Base-by-base conservation (phyloP, 306 rosid species). In the Quercus rubra region DNA sequence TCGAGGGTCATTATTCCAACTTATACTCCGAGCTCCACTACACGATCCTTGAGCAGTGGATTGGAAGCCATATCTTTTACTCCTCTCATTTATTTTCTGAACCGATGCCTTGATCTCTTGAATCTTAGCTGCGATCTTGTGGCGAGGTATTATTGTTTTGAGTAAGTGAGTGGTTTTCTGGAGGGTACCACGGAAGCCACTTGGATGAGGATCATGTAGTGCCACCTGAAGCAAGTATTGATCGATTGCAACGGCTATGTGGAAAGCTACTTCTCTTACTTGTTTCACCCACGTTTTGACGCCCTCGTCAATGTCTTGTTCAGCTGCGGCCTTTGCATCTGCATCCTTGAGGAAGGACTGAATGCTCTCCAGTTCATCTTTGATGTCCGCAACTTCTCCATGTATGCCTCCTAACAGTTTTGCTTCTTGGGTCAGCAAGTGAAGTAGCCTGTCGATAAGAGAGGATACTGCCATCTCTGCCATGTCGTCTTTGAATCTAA, bases 281-380 rank as follows among this genome's bases (percentile, higher is more conserved):
- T 55, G 43, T 14, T 73, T 12, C 77, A 73, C 77, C 77, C 77
- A 73, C 1, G 35, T n/a, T 30, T 73, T 73, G 11, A 73, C 51
- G 15, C 52, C 64, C 5, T 27, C 8, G 27, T 23, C 55, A 46
- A 19, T 25, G 10, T 4, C 59, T 17, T 20, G 13, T 4, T 30
- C 64, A 6, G 11, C 38, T 30, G 30, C 77, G 0, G 77, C 77
- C 4, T 1, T 23, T 28, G 18, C 5, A 55, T 73, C 77, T 18
- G 67, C 77, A 19, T 73, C 77, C 13, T 55, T 73, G 15, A 73
- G 64, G 77, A 73, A 73, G 19, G 46, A 56, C 28, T 13, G 10
- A 33, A 73, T 52, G 43, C 41, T 52, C 10, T 73, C 19, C 6
- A 73, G 64, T 20, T 73, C 77, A 13, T 19, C 21, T 54, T 27